Evolutionary conservation across 345 rosid species (phyloP), one percentile per base, ranked within the genome.

Genomic region (Cardamine resedifolia): DNA sequence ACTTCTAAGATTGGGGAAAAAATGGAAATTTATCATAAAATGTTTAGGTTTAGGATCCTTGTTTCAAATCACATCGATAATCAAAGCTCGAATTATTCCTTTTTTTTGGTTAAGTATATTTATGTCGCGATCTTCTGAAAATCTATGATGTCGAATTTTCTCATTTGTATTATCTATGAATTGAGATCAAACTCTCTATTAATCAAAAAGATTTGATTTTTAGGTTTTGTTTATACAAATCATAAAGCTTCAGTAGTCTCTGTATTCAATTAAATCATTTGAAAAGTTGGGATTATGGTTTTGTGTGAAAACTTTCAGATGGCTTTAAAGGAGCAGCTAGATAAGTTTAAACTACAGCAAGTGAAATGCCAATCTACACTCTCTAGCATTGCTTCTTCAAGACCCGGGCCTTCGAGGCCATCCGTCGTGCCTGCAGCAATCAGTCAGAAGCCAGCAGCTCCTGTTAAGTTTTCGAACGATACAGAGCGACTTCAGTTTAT

Each of bases 311-410:
- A 14, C 3, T 19, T 19, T 62, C 53, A 81, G 83, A 90, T 92
- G 96, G 81, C 86, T 4, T 75, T 92, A 69, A 83, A 87, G 66
- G 91, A 88, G 16, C 48, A 83, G 61, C 78, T 87, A 15, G 77
- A 83, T 39, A 87, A 50, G 44, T 88, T 90, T 85, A 86, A 88
- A 69, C 83, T 71, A 74, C 96, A 92, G 81, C 90, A 90, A 78
- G 91, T 81, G 72, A 88, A 71, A 77, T 84, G 90, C 34, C 96
- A 85, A 16, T 50, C 92, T 1, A 85, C 85, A 2, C 89, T 87
- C 28, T 68, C 81, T 12, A 86, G 81, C 79, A 87, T 87, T 50
- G 83, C 85, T 4, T 33, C 74, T 34, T 78, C 90, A 5, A 84
- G 24, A 23, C 1, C 24, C n/a, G n/a, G n/a, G n/a, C 88, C 74